Evolutionary conservation across 2,329 filamentous ascomycete genomes (phyloP).

Genomic region (Alternaria longipes): DNA sequence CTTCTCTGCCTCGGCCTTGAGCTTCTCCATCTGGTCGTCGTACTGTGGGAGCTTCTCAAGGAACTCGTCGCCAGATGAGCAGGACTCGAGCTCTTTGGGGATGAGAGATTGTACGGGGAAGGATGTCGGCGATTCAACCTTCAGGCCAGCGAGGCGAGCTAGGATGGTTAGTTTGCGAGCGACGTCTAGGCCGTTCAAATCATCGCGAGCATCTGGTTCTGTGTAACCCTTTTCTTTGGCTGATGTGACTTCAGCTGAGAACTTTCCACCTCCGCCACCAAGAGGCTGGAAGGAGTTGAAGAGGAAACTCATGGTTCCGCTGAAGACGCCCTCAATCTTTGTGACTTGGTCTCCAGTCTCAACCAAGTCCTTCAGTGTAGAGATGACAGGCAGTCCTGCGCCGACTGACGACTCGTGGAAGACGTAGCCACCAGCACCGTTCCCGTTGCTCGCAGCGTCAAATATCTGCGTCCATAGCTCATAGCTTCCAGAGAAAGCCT

Average conservation of each 20-base stretch:
- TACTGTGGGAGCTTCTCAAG: constrained; percentile 80
- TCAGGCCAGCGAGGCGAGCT: constrained; percentile 82
- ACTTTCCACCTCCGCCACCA: constrained; percentile 77
- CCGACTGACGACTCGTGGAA: constrained; percentile 97
- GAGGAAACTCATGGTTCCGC: constrained; percentile 95
- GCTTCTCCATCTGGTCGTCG: constrained; percentile 87
- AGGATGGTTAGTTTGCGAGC: constrained; percentile 97
- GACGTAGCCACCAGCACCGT: constrained; percentile 74
- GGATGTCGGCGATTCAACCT: constrained; percentile 81
- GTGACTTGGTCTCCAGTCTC: constrained; percentile 91
- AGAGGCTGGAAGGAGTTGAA: constrained; percentile 97
- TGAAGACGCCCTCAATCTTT: constrained; percentile 96
- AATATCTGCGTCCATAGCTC: constrained; percentile 90
- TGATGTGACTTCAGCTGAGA: constrained; percentile 90
- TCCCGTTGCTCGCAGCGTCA: constrained; percentile 70
- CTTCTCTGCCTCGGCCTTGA: constrained; percentile 84
- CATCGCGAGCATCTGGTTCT: constrained; percentile 85
- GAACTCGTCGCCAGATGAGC: constrained; percentile 83
- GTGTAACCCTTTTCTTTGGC: constrained; percentile 94
- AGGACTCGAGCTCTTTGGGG: constrained; percentile 82
- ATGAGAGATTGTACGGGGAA: constrained; percentile 97
- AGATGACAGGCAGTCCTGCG: constrained; percentile 91
- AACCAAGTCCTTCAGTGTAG: constrained; percentile 91
- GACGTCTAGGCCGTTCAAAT: constrained; percentile 87
- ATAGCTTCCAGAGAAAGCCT: constrained; percentile 87